A percentile compares a stretch with the other conserved stretches of the same genome.
These are phyloP conservation scores for Calonectria naviculata DNA, from an alignment of 2,329 filamentous ascomycete genomes.

Conservation along the genomic window DNA sequence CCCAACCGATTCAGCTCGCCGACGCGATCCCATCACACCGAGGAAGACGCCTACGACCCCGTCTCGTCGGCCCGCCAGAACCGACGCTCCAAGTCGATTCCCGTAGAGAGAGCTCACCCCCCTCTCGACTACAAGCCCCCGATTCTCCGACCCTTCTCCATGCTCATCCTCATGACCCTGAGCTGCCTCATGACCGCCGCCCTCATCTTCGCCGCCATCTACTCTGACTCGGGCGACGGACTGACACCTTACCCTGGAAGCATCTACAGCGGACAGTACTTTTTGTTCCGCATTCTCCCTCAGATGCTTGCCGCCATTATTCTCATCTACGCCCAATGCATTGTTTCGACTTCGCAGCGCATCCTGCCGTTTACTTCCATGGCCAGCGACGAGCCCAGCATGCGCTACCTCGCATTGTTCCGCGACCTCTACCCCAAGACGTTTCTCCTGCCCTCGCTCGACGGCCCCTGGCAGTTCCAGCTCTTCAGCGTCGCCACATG, in stretches of 20 bases:
- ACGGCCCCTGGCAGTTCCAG: slow-evolving; percentile 74
- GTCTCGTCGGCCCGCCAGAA: slow-evolving; percentile 41
- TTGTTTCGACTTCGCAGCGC: slow-evolving; percentile 80
- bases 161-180: slow-evolving; percentile 69
- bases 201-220: slow-evolving; percentile 79
- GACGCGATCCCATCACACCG: slow-evolving; percentile 27
- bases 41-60: slow-evolving; percentile 24
- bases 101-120: slow-evolving; percentile 52
- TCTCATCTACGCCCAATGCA: slow-evolving; percentile 80
- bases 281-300: slow-evolving; percentile 87
- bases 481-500: slow-evolving; percentile 77
- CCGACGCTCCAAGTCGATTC: slow-evolving; percentile 49
- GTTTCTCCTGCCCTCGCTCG: slow-evolving; percentile 70
- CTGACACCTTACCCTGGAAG: slow-evolving; percentile 73
- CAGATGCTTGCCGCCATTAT: slow-evolving; percentile 79
- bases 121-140: slow-evolving; percentile 77
- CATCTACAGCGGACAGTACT: slow-evolving; percentile 81
- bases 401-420: slow-evolving; percentile 74
- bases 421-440: slow-evolving; percentile 75
- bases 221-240: slow-evolving; percentile 71
- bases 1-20: slow-evolving; percentile 22
- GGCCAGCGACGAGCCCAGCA: slow-evolving; percentile 69
- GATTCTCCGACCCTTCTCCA: slow-evolving; percentile 74
- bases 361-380: slow-evolving; percentile 83
- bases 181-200: slow-evolving; percentile 78